Conservation (phyloP, 176 grass and related monocot genomes). For the Microstegium vimineum region DNA sequence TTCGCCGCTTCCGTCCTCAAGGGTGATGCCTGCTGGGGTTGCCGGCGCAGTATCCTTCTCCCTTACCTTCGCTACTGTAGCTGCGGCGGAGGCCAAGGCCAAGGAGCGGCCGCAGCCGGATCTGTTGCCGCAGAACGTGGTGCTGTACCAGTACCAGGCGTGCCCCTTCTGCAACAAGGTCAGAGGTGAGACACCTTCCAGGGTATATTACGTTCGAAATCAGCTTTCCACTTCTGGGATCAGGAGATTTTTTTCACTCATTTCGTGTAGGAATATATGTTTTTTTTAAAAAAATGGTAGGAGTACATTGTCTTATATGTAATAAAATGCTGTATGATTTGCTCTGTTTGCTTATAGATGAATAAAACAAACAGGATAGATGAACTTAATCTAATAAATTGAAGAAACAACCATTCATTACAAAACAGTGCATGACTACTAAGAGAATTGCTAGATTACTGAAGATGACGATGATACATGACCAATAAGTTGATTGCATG, state of each 20-base stretch:
- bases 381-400: not conserved
- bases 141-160: conserved; percentile 91
- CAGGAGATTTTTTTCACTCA: not conserved
- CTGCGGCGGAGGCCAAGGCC: conserved; percentile 53
- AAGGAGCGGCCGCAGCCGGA: conserved; percentile 59
- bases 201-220: not conserved
- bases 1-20: not conserved
- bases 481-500: not conserved
- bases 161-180: conserved; percentile 99
- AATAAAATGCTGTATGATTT: not conserved
- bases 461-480: not conserved
- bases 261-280: not conserved
- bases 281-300: not conserved
- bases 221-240: not conserved
- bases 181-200: conserved; percentile 51
- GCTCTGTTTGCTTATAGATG: not conserved
- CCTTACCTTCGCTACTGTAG: conserved; percentile 56
- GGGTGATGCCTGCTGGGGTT: conserved; percentile 42
- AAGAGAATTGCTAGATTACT: not conserved
- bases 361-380: not conserved
- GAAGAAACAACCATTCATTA: not conserved
- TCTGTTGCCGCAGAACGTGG: conserved; percentile 61
- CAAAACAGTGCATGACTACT: not conserved
- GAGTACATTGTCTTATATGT: not conserved
- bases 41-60: conserved; percentile 79